Percentiles rank a stretch among this genome's conserved stretches.
These are phyloP conservation scores for Scleromitrula shiraiana DNA, from an alignment of 2,329 filamentous ascomycete species.

Conservation along the genomic window DNA sequence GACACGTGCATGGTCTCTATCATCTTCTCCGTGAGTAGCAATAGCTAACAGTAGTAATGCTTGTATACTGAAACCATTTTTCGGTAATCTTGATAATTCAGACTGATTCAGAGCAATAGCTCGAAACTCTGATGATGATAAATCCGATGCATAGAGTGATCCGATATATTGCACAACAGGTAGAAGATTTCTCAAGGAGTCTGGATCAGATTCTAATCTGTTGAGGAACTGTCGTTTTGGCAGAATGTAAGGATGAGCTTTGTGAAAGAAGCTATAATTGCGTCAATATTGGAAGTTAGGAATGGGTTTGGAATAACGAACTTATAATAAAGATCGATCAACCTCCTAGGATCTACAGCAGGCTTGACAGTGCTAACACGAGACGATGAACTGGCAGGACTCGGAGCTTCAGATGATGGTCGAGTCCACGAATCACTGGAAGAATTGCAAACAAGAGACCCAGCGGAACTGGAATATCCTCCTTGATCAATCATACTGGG, in stretches of 20 bases:
- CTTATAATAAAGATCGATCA: conserved; percentile 23
- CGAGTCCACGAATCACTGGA: conserved; percentile 13
- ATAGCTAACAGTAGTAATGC: conserved; percentile 33
- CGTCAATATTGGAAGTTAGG: conserved; percentile 19
- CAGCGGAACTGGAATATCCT: not conserved
- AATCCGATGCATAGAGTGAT: conserved; percentile 30
- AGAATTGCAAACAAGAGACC: conserved; percentile 1
- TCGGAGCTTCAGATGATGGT: conserved; percentile 15
- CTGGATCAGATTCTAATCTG: conserved; percentile 28
- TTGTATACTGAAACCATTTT: conserved; percentile 31
- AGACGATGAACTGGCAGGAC: conserved; percentile 15
- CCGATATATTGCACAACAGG: conserved; percentile 33
- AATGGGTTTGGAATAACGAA: conserved; percentile 9
- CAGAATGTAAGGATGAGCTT: conserved; percentile 31
- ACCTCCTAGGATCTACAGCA: conserved; percentile 18
- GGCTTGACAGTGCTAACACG: conserved; percentile 9
- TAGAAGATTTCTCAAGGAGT: conserved; percentile 26
- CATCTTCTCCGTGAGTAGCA: conserved; percentile 30
- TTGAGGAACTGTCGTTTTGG: conserved; percentile 30
- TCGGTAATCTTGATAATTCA: conserved; percentile 24
- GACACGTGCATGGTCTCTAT: conserved; percentile 20
- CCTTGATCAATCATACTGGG: conserved; percentile 2
- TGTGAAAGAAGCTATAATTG: conserved; percentile 27
- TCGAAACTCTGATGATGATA: conserved; percentile 28
- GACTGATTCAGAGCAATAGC: conserved; percentile 21